phyloP scores from a whole-genome alignment of 2,329 filamentous ascomycete genomes.

The Lojkania enalia region DNA sequence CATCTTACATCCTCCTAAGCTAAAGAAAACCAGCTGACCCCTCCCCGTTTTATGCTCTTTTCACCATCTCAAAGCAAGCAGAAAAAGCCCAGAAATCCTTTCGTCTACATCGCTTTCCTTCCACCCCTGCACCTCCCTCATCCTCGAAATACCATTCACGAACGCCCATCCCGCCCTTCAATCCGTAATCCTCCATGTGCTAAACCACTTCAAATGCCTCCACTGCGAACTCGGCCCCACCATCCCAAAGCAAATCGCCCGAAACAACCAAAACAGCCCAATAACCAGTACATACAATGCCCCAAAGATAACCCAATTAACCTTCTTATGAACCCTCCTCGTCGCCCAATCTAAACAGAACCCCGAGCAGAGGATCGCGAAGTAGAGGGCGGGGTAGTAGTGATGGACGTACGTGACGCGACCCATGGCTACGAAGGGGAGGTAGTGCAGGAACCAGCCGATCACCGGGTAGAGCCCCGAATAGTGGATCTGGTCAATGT shows the following conservation, averaged over 20 bases:
- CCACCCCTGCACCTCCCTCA: too few species aligned
- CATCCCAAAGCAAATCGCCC: slow-evolving; percentile 97
- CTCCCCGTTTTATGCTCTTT: too few species aligned
- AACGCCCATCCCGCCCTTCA: too few species aligned
- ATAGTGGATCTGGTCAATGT: slow-evolving; percentile 95
- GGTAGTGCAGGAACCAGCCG: slow-evolving; percentile 95
- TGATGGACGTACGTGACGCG: slow-evolving; percentile 99
- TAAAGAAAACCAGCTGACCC: too few species aligned
- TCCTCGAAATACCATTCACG: too few species aligned
- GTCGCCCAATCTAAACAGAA: slow-evolving; percentile 88
- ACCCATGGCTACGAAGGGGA: slow-evolving; percentile 96
- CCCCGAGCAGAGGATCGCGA: slow-evolving; percentile 85
- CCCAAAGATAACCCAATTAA: slow-evolving; percentile 72
- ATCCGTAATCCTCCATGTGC: slow-evolving; percentile 81
- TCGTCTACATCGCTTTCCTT: too few species aligned
- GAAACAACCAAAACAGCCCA: slow-evolving; percentile 85
- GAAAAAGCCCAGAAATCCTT: too few species aligned
- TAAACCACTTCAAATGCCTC: slow-evolving; percentile 91
- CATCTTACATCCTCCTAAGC: too few species aligned
- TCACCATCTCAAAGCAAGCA: too few species aligned
- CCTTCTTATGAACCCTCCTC: slow-evolving; percentile 63
- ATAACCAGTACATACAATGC: slow-evolving; percentile 74
- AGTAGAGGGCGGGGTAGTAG: slow-evolving; percentile 98
- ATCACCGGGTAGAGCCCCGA: slow-evolving; percentile 86
- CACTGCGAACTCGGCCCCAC: slow-evolving; percentile 81